phyloP scores from a whole-genome alignment of 768 basidiomycete species.

The Pulveroboletus ravenelii region DNA sequence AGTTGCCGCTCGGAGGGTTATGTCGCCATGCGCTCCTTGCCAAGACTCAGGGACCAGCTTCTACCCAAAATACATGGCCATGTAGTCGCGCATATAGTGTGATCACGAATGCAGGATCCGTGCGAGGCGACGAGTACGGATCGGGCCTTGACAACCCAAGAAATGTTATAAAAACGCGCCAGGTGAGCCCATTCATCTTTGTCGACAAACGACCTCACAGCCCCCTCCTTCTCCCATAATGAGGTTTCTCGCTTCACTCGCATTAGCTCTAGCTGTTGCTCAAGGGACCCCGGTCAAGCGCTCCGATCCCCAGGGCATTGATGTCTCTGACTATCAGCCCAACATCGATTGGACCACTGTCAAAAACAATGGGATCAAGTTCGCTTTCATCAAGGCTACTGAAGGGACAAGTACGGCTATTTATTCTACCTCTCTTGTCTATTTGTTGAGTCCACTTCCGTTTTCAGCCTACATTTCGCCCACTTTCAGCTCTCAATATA shows the following conservation, averaged over 20 bases:
- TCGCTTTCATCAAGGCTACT: constrained; percentile 65
- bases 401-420: constrained; percentile 47
- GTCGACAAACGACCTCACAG: not conserved
- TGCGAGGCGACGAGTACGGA: not conserved
- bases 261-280: constrained; percentile 12
- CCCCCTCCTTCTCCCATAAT: constrained; percentile 3
- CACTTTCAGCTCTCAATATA: constrained; percentile 47
- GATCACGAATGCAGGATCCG: constrained; percentile 3
- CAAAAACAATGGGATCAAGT: constrained; percentile 46
- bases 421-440: not conserved
- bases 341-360: constrained; percentile 50
- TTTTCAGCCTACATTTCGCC: constrained; percentile 21
- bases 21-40: not conserved
- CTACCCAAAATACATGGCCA: constrained; percentile 1
- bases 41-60: not conserved
- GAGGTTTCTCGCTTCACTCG: constrained; percentile 19
- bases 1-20: not conserved
- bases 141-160: not conserved
- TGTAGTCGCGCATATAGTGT: constrained; percentile 11
- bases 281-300: constrained; percentile 24
- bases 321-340: constrained; percentile 50
- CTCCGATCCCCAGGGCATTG: constrained; percentile 45
- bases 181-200: not conserved
- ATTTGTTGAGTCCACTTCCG: not conserved
- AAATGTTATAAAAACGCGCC: constrained; percentile 10